phyloP scores from a whole-genome alignment of 2,329 filamentous ascomycete genomes.

The Clarireedia hainanense region DNA sequence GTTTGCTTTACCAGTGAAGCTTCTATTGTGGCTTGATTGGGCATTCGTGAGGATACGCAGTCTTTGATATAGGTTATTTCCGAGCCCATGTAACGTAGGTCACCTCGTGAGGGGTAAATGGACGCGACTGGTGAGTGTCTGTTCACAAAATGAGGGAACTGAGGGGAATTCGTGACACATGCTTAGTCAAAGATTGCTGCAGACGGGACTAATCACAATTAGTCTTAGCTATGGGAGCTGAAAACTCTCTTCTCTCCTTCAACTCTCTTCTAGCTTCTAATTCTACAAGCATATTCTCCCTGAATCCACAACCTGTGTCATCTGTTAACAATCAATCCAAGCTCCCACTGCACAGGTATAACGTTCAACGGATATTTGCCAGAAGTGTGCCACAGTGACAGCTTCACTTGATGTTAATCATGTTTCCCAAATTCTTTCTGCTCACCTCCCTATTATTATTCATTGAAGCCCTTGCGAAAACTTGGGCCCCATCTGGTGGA shows the following conservation, averaged over 20 bases:
- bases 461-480: not conserved
- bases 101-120: not conserved
- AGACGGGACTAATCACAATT: not conserved
- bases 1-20: too few species aligned
- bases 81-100: not conserved
- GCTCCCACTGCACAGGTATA: too few species aligned
- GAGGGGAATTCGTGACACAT: too few species aligned
- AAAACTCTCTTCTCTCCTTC: not conserved
- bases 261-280: not conserved
- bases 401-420: not conserved
- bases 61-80: not conserved
- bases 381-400: not conserved
- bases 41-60: too few species aligned
- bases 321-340: not conserved
- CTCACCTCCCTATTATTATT: not conserved
- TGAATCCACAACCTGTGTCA: not conserved
- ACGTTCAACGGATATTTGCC: not conserved
- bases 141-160: not conserved
- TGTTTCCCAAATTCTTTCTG: not conserved
- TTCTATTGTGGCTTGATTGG: too few species aligned
- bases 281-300: not conserved
- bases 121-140: not conserved
- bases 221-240: not conserved
- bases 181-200: too few species aligned
- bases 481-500: not conserved